These are phyloP conservation scores for Trichoderma atrobrunneum DNA, from an alignment of 2,329 filamentous ascomycete species.

Conservation along the genomic window DNA sequence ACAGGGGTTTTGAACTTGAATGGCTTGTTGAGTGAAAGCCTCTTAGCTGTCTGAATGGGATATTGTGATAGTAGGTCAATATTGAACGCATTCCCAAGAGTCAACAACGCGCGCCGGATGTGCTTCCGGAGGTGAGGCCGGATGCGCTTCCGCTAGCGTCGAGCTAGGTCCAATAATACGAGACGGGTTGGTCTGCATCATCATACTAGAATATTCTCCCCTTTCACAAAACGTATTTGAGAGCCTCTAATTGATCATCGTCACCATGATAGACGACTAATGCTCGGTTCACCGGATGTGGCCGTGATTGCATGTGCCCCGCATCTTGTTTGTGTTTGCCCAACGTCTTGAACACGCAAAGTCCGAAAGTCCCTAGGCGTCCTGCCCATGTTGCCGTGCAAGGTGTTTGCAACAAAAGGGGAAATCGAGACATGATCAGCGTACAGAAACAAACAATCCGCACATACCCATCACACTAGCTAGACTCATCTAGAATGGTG, in stretches of 20 bases:
- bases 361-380: not conserved
- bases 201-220: not conserved
- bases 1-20: not conserved
- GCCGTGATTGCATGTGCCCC: not conserved
- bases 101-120: not conserved
- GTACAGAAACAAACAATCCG: not conserved
- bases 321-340: not conserved
- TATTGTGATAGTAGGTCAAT: not conserved
- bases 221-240: not conserved
- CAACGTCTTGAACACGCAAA: not conserved
- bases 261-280: not conserved
- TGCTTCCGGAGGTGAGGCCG: not conserved
- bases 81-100: not conserved
- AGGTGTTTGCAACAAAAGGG: not conserved
- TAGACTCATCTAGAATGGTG: not conserved
- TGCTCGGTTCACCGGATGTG: not conserved
- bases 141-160: not conserved
- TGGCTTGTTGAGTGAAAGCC: not conserved
- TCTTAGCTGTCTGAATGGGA: not conserved
- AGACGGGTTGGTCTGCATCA: not conserved
- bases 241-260: not conserved
- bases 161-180: not conserved
- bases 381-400: not conserved
- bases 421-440: not conserved
- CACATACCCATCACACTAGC: not conserved